Evolutionary conservation across 441 rosid genomes (phyloP).

Genomic region (Croton laevigatus): DNA sequence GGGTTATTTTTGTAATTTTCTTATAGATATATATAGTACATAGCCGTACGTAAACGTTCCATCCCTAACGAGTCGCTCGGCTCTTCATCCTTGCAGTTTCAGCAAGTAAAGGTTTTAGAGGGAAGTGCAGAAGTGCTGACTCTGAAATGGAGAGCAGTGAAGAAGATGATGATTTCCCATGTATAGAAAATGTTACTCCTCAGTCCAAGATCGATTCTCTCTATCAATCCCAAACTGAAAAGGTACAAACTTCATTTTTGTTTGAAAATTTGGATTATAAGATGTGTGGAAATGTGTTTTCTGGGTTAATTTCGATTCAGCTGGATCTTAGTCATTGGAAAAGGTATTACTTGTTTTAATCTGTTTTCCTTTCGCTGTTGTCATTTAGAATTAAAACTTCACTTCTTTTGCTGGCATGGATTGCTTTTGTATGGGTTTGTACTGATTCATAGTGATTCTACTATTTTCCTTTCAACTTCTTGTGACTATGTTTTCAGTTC

Average conservation of each 20-base stretch:
- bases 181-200: constrained; percentile 70
- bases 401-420: not conserved
- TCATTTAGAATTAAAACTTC: not conserved
- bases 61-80: not conserved
- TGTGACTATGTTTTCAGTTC: not conserved
- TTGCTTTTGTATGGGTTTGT: not conserved
- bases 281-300: too few relatives aligned
- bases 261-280: too few relatives aligned
- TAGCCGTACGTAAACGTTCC: too few relatives aligned
- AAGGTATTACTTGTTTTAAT: not conserved
- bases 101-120: not conserved
- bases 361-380: not conserved
- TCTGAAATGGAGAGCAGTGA: constrained; percentile 95
- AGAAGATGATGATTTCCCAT: constrained; percentile 92
- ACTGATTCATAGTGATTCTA: not conserved
- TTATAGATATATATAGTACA: too few relatives aligned
- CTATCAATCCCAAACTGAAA: constrained; percentile 79
- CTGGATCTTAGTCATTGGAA: not conserved
- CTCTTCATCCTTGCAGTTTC: not conserved
- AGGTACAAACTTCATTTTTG: constrained; percentile 37
- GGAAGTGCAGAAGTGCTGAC: not conserved
- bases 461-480: not conserved
- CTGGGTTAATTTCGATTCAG: not conserved
- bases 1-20: too few relatives aligned
- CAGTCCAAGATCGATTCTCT: constrained; percentile 84